Evolutionary conservation across 768 basidiomycete species (phyloP), one percentile per base, ranked within the genome.

Genomic region (Rhizopogon rudus): DNA sequence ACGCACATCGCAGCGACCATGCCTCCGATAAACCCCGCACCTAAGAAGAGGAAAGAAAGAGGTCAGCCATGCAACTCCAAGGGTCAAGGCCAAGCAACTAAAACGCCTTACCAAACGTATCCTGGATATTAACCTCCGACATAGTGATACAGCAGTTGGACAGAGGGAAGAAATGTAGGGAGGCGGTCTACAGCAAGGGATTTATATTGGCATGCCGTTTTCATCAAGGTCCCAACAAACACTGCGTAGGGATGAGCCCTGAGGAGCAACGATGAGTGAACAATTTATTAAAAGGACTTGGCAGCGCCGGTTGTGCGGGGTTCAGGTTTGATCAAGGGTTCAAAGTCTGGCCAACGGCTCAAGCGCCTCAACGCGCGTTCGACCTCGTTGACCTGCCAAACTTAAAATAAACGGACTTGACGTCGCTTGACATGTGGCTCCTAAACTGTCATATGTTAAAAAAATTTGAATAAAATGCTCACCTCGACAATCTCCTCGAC

Each of bases 11-110:
- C 52, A 44, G 63, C 45, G 22, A 63, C 44, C 57, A 63, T 56
- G 14, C 58, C 57, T 22, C 63, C 63, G 33, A 64, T 64, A 37
- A 58, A 63, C 12, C 62, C 57, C 6, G 63, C 62, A 17, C 63
- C 63, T 62, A 31, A 25, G 48, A 28, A 42, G 25, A 25, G 25
- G 25, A 41, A 31, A 22, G 13, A 28, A 4, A 33, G 31, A 10
- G 25, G 25, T 61, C 13, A 53, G 28, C 16, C 20, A 13, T 25
- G 4, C 25, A 25, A 25, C 25, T 3, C 25, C 25, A 25, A 25
- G 25, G 25, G 12, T 20, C 10, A 17, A 10, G 45, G 8, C 35
- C 46, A 37, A 51, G 1, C 10, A 13, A 40, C 14, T 29, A 37
- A 25, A 51, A 33, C 0, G 1, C 41, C 42, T 12, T 43, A 59